Conservation (phyloP, 768 basidiomycete genomes). For the Thelephora ganbajun region DNA sequence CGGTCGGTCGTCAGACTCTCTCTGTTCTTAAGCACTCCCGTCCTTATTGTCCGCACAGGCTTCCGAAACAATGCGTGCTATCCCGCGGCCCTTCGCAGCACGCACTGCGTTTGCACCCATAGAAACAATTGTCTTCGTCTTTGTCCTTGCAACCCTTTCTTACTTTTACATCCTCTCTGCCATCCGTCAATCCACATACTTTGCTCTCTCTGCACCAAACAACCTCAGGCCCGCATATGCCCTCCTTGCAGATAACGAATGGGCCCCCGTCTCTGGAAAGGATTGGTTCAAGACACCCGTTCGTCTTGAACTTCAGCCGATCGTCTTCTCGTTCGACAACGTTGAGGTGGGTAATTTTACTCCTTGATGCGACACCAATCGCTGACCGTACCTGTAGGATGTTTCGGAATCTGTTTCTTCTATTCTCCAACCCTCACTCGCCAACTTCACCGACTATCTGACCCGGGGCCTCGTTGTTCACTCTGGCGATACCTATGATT, state of each 20-base stretch:
- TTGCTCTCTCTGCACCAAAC: slow-evolving; percentile 38
- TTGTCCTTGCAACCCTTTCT: slow-evolving; percentile 78
- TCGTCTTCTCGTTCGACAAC: slow-evolving; percentile 44
- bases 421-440: slow-evolving; percentile 20
- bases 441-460: slow-evolving; percentile 37
- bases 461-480: slow-evolving; percentile 25
- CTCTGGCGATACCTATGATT: slow-evolving; percentile 32
- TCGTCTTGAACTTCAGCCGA: slow-evolving; percentile 56
- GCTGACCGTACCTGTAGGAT: background rate
- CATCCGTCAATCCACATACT: slow-evolving; percentile 79
- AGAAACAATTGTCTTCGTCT: slow-evolving; percentile 85
- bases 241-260: slow-evolving; percentile 37
- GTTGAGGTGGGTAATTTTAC: background rate
- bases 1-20: too few relatives aligned
- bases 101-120: slow-evolving; percentile 68
- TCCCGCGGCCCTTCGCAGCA: slow-evolving; percentile 54
- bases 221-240: slow-evolving; percentile 43
- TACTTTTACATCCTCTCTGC: slow-evolving; percentile 90
- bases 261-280: slow-evolving; percentile 45
- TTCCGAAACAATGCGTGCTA: slow-evolving; percentile 32
- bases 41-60: too few relatives aligned
- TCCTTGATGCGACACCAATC: background rate
- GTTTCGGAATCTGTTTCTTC: background rate
- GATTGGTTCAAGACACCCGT: slow-evolving; percentile 30
- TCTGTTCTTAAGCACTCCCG: background rate